Percentiles rank a stretch among this genome's conserved stretches.
phyloP scores from a whole-genome alignment of 345 rosid genomes.

The Moringa oleifera region DNA sequence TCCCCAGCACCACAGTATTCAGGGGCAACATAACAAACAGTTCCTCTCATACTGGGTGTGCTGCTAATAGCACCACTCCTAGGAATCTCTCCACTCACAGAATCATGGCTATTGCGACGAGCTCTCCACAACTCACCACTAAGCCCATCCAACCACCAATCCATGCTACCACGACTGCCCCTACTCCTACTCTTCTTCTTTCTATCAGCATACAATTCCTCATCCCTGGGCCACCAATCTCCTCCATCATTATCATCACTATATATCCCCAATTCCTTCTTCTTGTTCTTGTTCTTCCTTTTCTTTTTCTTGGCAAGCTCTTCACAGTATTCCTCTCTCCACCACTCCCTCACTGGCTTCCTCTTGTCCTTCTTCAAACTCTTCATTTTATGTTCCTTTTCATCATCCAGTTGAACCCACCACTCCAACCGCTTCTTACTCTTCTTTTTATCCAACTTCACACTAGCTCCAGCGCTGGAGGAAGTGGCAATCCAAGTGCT shows the following conservation, averaged over 20 bases:
- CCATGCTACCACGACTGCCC: conserved; percentile 63
- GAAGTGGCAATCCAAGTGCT: conserved; percentile 60
- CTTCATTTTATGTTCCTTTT: conserved; percentile 40
- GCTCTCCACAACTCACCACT: conserved; percentile 70
- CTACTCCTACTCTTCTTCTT: conserved; percentile 38
- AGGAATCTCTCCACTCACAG: conserved; percentile 64
- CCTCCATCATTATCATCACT: conserved; percentile 36
- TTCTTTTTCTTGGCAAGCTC: conserved; percentile 63
- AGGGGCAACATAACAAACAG: conserved; percentile 86
- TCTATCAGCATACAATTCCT: conserved; percentile 34
- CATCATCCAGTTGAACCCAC: conserved; percentile 87
- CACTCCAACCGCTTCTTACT: conserved; percentile 62
- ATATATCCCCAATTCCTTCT: conserved; percentile 28
- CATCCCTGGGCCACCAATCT: conserved; percentile 60
- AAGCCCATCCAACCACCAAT: conserved; percentile 75
- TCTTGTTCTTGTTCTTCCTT: conserved; percentile 50
- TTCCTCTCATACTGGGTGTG: conserved; percentile 98
- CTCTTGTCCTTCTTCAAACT: conserved; percentile 50
- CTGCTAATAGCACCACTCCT: conserved; percentile 75
- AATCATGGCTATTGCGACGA: conserved; percentile 51
- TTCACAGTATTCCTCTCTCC: conserved; percentile 92
- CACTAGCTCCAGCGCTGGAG: conserved; percentile 15
- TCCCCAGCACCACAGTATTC: conserved; percentile 74
- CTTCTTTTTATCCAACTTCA: conserved; percentile 37
- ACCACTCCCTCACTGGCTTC: conserved; percentile 89